Conservation (phyloP, 768 basidiomycete genomes). For the Mycena rosella region DNA sequence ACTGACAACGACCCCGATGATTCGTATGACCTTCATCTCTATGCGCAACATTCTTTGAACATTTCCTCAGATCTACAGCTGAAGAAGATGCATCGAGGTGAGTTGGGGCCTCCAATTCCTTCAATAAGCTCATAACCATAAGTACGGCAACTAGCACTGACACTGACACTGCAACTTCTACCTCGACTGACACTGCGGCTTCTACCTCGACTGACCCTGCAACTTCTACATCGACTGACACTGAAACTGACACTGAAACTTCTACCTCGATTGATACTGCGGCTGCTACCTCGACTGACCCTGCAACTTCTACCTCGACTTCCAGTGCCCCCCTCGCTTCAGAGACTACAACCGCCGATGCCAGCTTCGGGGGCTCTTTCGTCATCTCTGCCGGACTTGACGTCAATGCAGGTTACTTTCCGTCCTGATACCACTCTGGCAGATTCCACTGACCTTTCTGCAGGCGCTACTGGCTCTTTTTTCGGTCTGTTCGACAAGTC, state of each 20-base stretch:
- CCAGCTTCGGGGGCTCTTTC: constrained; percentile 25
- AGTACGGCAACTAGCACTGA: too few relatives aligned
- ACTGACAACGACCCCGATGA: neutral
- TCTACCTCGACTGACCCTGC: neutral
- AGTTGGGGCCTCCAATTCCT: neutral
- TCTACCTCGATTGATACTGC: neutral
- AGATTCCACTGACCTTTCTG: too few relatives aligned
- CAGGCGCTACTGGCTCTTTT: constrained; percentile 26
- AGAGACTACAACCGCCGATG: constrained; percentile 5
- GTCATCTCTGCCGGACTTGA: constrained; percentile 26
- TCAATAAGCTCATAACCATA: neutral
- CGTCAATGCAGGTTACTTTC: constrained; percentile 10
- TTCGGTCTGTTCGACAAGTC: constrained; percentile 28
- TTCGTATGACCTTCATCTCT: neutral
- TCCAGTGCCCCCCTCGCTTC: constrained; percentile 17
- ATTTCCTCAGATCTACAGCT: neutral
- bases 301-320: neutral
- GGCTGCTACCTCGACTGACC: neutral
- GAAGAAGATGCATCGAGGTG: neutral
- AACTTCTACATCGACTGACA: neutral
- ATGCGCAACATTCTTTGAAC: neutral
- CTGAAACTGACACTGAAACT: neutral
- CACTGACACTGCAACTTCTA: too few relatives aligned
- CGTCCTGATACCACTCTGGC: too few relatives aligned
- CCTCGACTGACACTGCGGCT: neutral